These are phyloP conservation scores for Fistulinella cinereoalba DNA, from an alignment of 1,284 basidiomycete species.

Conservation along the genomic window DNA sequence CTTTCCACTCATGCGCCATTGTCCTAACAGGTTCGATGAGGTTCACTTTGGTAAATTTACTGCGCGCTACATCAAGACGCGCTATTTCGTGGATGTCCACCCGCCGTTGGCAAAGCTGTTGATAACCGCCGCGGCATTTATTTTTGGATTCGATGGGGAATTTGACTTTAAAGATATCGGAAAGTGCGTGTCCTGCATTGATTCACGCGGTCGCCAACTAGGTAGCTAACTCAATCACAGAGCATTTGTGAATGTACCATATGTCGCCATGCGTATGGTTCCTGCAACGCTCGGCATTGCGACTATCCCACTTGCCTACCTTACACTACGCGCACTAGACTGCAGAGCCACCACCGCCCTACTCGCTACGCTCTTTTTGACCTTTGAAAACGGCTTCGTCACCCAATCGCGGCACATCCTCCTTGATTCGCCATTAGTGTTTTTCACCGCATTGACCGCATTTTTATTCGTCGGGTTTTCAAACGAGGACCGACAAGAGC, in stretches of 20 bases:
- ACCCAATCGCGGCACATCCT: constrained; percentile 97
- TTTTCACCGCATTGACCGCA: constrained; percentile 91
- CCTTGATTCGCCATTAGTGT: constrained; percentile 94
- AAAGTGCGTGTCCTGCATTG: constrained; percentile 57
- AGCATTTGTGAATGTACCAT: constrained; percentile 85
- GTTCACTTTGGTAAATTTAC: constrained; percentile 97
- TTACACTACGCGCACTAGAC: constrained; percentile 90
- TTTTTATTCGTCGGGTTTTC: constrained; percentile 90
- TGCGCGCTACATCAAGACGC: constrained; percentile 85
- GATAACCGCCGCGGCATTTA: constrained; percentile 86
- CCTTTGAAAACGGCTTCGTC: constrained; percentile 94
- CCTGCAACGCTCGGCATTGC: constrained; percentile 89
- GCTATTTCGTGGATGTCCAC: constrained; percentile 96
- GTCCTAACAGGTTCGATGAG: constrained; percentile 78
- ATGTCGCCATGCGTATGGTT: constrained; percentile 93
- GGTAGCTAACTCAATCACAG: constrained; percentile 38
- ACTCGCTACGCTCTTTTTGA: constrained; percentile 87
- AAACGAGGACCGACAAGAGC: constrained; percentile 80
- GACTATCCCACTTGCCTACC: constrained; percentile 88
- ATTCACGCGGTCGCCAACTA: no score
- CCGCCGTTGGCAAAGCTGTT: constrained; percentile 95
- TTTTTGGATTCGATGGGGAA: constrained; percentile 89
- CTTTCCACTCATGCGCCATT: background rate
- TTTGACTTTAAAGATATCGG: constrained; percentile 98
- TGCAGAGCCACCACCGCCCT: constrained; percentile 88